Conservation (phyloP, 768 basidiomycete genomes). For the Cubamyces sp. region DNA sequence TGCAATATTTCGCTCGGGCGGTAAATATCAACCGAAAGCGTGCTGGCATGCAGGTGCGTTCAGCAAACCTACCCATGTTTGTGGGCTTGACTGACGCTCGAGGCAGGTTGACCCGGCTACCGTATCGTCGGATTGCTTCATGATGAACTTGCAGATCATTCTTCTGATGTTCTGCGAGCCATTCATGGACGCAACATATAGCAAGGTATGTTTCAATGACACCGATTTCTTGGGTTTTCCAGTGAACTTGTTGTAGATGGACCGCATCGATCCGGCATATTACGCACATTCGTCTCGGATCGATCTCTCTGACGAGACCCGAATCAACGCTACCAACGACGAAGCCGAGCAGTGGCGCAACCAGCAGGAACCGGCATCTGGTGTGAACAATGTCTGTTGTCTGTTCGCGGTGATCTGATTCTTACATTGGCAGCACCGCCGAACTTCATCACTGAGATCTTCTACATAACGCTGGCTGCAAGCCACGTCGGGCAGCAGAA, state of each 20-base stretch:
- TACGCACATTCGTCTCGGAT: constrained; percentile 75
- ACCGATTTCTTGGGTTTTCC: background rate
- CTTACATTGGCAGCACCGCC: constrained; percentile 48
- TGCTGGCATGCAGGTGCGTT: constrained; percentile 82
- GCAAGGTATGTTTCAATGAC: constrained; percentile 62
- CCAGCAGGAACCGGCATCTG: constrained; percentile 47
- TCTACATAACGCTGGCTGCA: constrained; percentile 86
- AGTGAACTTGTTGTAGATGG: constrained; percentile 58
- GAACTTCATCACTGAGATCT: constrained; percentile 95
- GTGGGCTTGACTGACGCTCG: background rate
- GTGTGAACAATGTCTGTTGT: constrained; percentile 36
- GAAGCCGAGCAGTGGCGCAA: constrained; percentile 79
- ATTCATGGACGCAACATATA: constrained; percentile 89
- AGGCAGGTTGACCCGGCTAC: constrained; percentile 80
- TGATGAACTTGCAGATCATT: constrained; percentile 87
- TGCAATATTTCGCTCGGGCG: constrained; percentile 80
- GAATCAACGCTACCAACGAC: constrained; percentile 89
- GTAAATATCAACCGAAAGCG: constrained; percentile 80
- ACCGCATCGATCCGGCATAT: constrained; percentile 86
- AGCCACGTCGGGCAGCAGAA: constrained; percentile 88
- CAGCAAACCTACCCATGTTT: background rate
- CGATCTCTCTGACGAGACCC: constrained; percentile 85
- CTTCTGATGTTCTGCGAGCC: constrained; percentile 88
- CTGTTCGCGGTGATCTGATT: background rate
- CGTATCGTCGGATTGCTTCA: constrained; percentile 89